Base-by-base conservation (phyloP, 1,139 yeast species). In the Pichia sp. region DNA sequence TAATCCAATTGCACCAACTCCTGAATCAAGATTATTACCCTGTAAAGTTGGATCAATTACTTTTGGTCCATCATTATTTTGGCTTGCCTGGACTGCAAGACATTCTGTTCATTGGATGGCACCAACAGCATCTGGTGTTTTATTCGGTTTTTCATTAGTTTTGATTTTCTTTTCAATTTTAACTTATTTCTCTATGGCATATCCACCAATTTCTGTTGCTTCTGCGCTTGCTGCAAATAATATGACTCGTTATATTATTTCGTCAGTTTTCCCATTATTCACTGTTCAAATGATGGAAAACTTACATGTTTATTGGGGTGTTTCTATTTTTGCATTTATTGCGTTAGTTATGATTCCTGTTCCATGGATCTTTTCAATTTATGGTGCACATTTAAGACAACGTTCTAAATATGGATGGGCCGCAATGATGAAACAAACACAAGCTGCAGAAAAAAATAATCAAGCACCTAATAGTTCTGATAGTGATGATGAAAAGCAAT, bases 191-290 rank as follows among this genome's bases (percentile, higher is more conserved):
- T 72, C 86, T 30, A 70, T 78, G 69, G 63, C 85, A 5, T 86
- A 78, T 62, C 94, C 94, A 22, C 86, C 94, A 40, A 60, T 75
- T 35, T 70, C 74, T 28, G 80, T 82, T 30, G 91, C 93, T 0
- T 79, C 87, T 19, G 86, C 89, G 2, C 60, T 83, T 45, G 91
- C 91, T 33, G 94, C 94, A 4, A 84, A 83, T 62, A 83, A 82
- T 56, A 65, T 84, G 52, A 62, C 78, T 46, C 73, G 91, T 62
- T 83, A 82, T 54, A 48, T 68, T 14, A 53, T 72, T 48, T 77
- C 78, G 1, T 69, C 76, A 25, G 84, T 83, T 3, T 81, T 82
- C 68, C 91, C 91, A 39, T 65, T 82, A 43, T 84, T 84, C 56
- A 73, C 82, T 6, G 74, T 83, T 19, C 82, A 77, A 50, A 80